Base-by-base conservation (phyloP, 805 yeast species). In the Hanseniaspora guilliermondii region DNA sequence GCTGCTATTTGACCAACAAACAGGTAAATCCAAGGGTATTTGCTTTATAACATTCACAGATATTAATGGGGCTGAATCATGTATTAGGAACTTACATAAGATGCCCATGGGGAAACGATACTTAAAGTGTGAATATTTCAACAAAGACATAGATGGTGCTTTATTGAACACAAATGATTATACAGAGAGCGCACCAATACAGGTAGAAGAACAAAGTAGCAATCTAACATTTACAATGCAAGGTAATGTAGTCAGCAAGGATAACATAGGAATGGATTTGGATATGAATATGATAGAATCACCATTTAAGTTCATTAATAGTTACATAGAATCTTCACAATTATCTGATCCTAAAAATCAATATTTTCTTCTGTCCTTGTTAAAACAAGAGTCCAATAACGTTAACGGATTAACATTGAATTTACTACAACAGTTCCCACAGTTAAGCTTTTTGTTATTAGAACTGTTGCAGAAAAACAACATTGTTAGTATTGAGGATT, bases 1-100 rank as follows among this genome's bases (percentile, higher is more conserved):
- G 64, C 75, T 91, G 63, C 75, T 87, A 66, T 87, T 89, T 65
- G 97, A 91, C 65, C 82, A 85, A 44, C 82, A 81, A 53, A 88
- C 96, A 0, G 97, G 97, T 2, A 82, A 81, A 63, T 86, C 96
- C 8, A 87, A 84, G 66, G 97, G 97, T 2, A 86, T 81, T 63
- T 95, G 95, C 4, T 86, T 85, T 62, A 83, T 91, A 17, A 89
- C 85, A 61, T 91, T 85, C 65, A 77, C 75, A 48, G 94, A 91
- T 65, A 71, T 77, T 12, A 95, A 86, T 61, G 85, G 96, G 0
- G 96, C 96, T 5, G 80, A 86, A 1, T 81, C 91, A 19, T 97
- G 97, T 0, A 95, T 88, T 27, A 73, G 97, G 58, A 91, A 91
- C 68, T 70, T 91, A 58, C 85, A 86, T 66, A 84, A 86, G 59